Base-by-base conservation (phyloP, 345 rosid species). In the Salix caprea region DNA sequence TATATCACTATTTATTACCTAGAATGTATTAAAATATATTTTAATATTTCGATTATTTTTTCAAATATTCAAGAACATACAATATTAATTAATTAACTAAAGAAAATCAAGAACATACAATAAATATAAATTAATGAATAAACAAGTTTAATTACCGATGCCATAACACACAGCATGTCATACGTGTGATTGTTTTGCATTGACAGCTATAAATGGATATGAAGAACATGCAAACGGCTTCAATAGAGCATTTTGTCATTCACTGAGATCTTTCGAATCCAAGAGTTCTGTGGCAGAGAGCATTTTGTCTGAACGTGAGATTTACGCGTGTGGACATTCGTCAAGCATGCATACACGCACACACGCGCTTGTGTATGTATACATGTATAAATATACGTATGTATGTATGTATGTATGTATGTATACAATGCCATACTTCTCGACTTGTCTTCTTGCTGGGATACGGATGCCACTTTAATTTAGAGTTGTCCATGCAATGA, bases 211-310 rank as follows among this genome's bases (percentile, higher is more conserved):
- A 60, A 26, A 9, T 34, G 66, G 37, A 71, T 40, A 44, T 76
- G 76, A n/a, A 12, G 34, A 40, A 14, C 54, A 69, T 14, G 65
- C 64, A 39, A 60, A 23, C 46, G 74, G 62, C 30, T 8, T 12
- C 65, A 7, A 9, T 0, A 68, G 30, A 28, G 30, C 30, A 28
- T 28, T 28, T 14, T 82, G 84, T 77, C 81, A 58, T 74, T 77
- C 70, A 48, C n/a, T 14, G 54, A 50, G 6, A 50, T 50, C 3
- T 50, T 16, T 50, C 54, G 0, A 50, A 50, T 50, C 54, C 12
- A 10, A 28, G 15, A 58, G 39, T 10, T 62, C 12, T 74, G 84
- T 81, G 84, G 84, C 52, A 5, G 11, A 7, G 9, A 30, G 70
- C 32, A 9, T 19, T 66, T 74, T 77, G 81, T 74, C 56, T 77